phyloP scores from a whole-genome alignment of 106 monocot genomes.

The Apostasia ramifera region DNA sequence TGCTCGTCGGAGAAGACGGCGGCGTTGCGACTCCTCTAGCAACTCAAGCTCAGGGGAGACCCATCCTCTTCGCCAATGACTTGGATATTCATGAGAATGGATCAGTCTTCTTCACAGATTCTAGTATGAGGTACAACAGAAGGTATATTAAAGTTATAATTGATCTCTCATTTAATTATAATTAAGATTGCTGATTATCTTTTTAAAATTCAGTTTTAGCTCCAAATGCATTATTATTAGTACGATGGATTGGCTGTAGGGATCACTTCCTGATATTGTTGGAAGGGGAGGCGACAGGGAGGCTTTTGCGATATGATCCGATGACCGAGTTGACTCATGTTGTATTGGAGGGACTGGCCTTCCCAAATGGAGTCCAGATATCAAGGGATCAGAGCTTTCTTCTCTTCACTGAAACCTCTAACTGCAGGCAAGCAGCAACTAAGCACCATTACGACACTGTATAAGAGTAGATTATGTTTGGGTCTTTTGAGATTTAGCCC shows the following conservation, averaged over 20 bases:
- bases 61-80: constrained; percentile 82
- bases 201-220: no score
- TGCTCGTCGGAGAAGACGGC: constrained; percentile 43
- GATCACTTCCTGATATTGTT: constrained; percentile 63
- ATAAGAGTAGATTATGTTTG: no score
- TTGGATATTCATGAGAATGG: constrained; percentile 81
- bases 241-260: constrained; percentile 23
- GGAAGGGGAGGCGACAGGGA: constrained; percentile 81
- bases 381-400: constrained; percentile 72
- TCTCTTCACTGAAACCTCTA: constrained; percentile 81
- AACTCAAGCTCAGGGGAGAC: constrained; percentile 43
- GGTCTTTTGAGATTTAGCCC: no score
- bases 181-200: not conserved
- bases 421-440: constrained; percentile 50
- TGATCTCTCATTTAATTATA: not conserved
- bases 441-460: no score
- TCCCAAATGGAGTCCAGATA: constrained; percentile 88
- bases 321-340: constrained; percentile 42
- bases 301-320: constrained; percentile 81
- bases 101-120: constrained; percentile 87
- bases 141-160: constrained; percentile 13
- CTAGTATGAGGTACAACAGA: constrained; percentile 72
- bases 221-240: not conserved
- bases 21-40: constrained; percentile 61
- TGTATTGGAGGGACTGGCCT: constrained; percentile 60